A percentile compares a stretch with the other conserved stretches of the same genome.
Conservation (phyloP, 371 early-diverging fungal genomes). For the Nematocida sp. region DNA sequence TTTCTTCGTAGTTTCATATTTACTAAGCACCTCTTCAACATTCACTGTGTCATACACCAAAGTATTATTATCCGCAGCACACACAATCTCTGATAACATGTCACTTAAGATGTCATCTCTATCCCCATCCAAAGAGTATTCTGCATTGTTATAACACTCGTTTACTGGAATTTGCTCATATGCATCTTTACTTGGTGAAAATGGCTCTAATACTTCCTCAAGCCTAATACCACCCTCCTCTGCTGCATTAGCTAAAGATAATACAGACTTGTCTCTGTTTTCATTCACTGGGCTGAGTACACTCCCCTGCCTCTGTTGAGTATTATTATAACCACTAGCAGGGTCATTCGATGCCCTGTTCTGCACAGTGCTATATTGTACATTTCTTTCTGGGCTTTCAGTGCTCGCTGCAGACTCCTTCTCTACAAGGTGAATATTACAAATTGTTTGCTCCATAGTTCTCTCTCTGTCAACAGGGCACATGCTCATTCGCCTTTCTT, state of each 20-base stretch:
- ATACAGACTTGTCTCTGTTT: not conserved
- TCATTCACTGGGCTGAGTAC: not conserved
- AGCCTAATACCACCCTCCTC: not conserved
- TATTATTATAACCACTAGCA: not conserved
- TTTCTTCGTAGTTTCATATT: conserved; percentile 33
- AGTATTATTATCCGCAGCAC: conserved; percentile 46
- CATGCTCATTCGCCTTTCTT: conserved; percentile 46
- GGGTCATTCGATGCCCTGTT: not conserved
- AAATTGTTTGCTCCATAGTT: conserved; percentile 52
- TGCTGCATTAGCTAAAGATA: not conserved
- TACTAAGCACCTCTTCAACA: conserved; percentile 55
- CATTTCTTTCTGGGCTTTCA: not conserved
- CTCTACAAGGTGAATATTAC: not conserved
- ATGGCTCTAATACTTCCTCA: not conserved
- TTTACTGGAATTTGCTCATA: not conserved
- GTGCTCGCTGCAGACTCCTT: not conserved
- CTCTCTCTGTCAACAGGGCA: conserved; percentile 29
- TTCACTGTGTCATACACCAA: conserved; percentile 58
- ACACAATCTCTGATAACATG: conserved; percentile 58
- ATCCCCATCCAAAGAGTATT: conserved; percentile 20
- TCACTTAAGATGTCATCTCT: conserved; percentile 47
- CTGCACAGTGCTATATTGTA: not conserved
- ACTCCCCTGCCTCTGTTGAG: not conserved
- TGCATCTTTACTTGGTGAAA: not conserved
- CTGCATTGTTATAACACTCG: not conserved